A percentile compares a stretch with the other conserved stretches of the same genome.
phyloP scores from a whole-genome alignment of 306 rosid species.

The Ammopiptanthus mongolicus region DNA sequence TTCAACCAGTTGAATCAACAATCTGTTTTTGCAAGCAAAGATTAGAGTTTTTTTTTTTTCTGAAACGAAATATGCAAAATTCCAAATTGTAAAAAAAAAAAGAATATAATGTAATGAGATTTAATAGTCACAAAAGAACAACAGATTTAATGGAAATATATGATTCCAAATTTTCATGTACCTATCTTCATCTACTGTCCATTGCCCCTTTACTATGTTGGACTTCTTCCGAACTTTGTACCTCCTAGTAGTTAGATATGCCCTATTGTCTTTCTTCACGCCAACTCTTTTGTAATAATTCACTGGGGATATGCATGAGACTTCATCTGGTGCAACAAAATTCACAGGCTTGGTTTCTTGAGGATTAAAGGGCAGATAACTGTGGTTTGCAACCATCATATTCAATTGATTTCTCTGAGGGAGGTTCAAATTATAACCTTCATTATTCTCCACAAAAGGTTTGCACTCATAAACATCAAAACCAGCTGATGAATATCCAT shows the following conservation, averaged over 20 bases:
- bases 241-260: conserved; percentile 25
- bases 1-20: conserved; percentile 70
- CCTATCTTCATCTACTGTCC: conserved; percentile 90
- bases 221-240: conserved; percentile 46
- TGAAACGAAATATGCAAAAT: neutral
- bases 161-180: neutral
- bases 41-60: neutral
- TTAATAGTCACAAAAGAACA: neutral
- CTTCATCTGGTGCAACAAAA: conserved; percentile 55
- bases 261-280: conserved; percentile 27
- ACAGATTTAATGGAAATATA: neutral
- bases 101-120: neutral
- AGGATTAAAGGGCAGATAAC: conserved; percentile 22
- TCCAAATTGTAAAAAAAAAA: neutral
- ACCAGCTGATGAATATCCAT: conserved; percentile 17
- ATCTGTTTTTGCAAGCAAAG: conserved; percentile 32
- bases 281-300: conserved; percentile 33
- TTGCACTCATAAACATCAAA: conserved; percentile 41
- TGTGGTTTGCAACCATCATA: conserved; percentile 29
- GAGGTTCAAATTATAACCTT: conserved; percentile 33
- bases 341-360: conserved; percentile 42
- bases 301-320: conserved; percentile 47
- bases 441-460: conserved; percentile 40
- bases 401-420: conserved; percentile 39
- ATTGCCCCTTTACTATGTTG: conserved; percentile 75